Percentiles rank a stretch among this genome's conserved stretches.
phyloP scores from a whole-genome alignment of 345 rosid species.

The Trapa incisa region DNA sequence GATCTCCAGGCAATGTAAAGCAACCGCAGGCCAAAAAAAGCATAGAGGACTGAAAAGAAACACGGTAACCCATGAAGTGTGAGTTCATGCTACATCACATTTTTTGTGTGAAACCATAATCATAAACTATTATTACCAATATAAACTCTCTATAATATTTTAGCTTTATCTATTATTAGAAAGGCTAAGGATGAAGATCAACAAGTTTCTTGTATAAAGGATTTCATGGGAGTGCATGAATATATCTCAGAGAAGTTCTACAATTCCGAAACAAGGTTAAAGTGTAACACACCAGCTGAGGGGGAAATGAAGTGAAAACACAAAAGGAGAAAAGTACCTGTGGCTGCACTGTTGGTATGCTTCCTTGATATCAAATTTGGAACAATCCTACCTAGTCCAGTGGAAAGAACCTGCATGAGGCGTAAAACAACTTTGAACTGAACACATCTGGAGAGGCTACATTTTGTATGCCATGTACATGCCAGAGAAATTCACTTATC shows the following conservation, averaged over 20 bases:
- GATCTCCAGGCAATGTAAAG: constrained; percentile 99
- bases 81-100: background rate
- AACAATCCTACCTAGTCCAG: constrained; percentile 98
- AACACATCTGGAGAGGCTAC: background rate
- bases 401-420: constrained; percentile 72
- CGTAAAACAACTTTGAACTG: constrained; percentile 4
- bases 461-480: background rate
- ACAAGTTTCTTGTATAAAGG: background rate
- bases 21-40: constrained; percentile 81
- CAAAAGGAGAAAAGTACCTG: constrained; percentile 32
- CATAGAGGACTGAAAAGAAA: constrained; percentile 22
- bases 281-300: background rate
- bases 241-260: background rate
- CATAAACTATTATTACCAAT: background rate
- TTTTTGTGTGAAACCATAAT: too few species aligned
- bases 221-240: background rate
- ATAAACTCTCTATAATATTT: background rate
- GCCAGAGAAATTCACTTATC: background rate
- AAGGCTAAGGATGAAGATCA: background rate
- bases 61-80: background rate
- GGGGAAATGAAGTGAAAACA: background rate
- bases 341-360: constrained; percentile 97
- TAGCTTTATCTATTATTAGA: background rate
- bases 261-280: background rate
- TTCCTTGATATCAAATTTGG: constrained; percentile 98